Evolutionary conservation across 768 basidiomycete species (phyloP), one percentile per base, ranked within the genome.

Genomic region (Ramaria sp.): DNA sequence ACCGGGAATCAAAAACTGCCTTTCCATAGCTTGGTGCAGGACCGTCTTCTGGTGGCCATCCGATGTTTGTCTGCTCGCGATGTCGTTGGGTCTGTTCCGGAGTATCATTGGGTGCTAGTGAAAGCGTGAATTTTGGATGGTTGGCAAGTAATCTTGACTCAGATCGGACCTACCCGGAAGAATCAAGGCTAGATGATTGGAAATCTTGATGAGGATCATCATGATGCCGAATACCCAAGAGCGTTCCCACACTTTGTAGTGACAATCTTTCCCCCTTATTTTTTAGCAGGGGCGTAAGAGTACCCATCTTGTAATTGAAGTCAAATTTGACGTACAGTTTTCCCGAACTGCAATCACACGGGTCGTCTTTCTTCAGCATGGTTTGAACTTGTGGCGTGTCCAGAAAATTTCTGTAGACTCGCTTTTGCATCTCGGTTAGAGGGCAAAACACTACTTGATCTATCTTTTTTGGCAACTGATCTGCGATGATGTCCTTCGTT

Each of bases 401-500:
- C 22, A 94, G 71, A 34, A 94, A 74, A 5, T 77, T 75, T 61
- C 81, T 86, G 68, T 96, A 95, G 0, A 84, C 88, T 15, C 68
- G 65, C 30, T 82, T 78, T 69, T 96, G 94, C 37, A 71, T 75
- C 0, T 71, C 58, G 0, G 88, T 88, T 50, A 98, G 71, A 15
- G 92, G 94, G 64, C 95, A 99, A 64, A 97, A 95, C 5, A 96
- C 91, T 13, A 97, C 88, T 64, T 91, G 75, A 62, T 99, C 95
- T 0, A 78, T 78, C 73, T 99, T 99, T 59, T 76, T 75, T 0
- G 95, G 95, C 2, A 98, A 75, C 86, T 94, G 86, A 57, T 82
- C 69, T 61, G 75, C 78, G 45, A 91, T 91, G 49, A 90, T 81
- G 22, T 81, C 77, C 62, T 92, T 93, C 6, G 86, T 90, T 64